Evolutionary conservation across 441 rosid genomes (phyloP), one percentile per base, ranked within the genome.

Genomic region (Gossypium davidsonii): DNA sequence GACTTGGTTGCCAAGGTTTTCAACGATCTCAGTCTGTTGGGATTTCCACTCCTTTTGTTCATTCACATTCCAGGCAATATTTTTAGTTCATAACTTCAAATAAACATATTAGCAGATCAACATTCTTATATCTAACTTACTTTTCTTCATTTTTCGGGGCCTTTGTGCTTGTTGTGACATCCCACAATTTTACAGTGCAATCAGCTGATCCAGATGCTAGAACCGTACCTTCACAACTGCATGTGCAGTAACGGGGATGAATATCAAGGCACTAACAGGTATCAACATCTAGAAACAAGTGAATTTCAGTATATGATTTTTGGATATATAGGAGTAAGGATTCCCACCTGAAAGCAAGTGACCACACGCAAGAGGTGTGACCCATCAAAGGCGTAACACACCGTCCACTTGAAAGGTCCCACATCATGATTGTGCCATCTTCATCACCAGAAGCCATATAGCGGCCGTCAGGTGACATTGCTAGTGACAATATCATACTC

Each of bases 141-240:
- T 79, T 89, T 70, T 91, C 97, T 79, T 90, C 98, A 6, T 81
- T 77, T 79, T 80, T 87, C 4, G 88, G 79, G 37, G 63, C 69
- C 79, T 91, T 96, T 21, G 93, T 75, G 76, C 97, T 90, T 53
- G 92, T 70, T 72, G 83, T 87, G 66, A 90, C 93, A 64, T 93
- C 98, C 99, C 98, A 93, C 58, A 93, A 82, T 80, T 90, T 93
- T 34, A 93, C 91, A 11, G 90, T 92, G 85, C 90, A 88, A 85
- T 93, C 98, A 8, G 98, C 99, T 63, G 98, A 93, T 73, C 99
- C 98, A 67, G 99, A 93, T 61, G 97, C 99, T 15, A 96, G 91
- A 77, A 96, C 89, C 25, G 93, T 82, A 39, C 98, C 97, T 87
- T 96, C 99, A 44, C 90, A 80, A 12, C 99, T 96, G 91, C 68